Percentiles rank a stretch among this genome's conserved stretches.
phyloP scores from a whole-genome alignment of 768 basidiomycete species.

The Phlebiopsis flavidoalba region DNA sequence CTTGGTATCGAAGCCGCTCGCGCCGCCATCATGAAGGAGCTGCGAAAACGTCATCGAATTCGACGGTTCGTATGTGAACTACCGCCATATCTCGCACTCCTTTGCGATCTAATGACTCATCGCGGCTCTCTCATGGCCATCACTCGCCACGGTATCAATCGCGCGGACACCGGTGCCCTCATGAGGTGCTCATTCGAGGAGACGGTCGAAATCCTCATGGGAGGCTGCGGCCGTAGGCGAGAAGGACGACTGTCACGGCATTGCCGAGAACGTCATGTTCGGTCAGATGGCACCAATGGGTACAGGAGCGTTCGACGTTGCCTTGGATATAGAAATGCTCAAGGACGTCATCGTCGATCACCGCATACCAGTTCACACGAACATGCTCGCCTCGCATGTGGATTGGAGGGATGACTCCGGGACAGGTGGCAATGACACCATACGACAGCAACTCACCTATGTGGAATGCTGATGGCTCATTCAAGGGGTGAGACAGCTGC shows the following conservation, averaged over 20 bases:
- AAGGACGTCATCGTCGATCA: constrained; percentile 98
- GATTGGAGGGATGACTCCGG: constrained; percentile 91
- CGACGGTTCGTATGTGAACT: constrained; percentile 99
- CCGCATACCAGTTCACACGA: constrained; percentile 74
- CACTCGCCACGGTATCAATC: constrained; percentile 98
- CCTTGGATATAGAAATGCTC: constrained; percentile 95
- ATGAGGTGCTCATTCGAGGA: constrained; percentile 99
- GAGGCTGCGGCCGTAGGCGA: constrained; percentile 98
- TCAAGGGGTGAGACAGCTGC: constrained; percentile 83
- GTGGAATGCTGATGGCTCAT: constrained; percentile 63
- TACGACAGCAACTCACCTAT: constrained; percentile 90
- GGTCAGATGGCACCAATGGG: constrained; percentile 99
- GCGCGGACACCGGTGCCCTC: constrained; percentile 96
- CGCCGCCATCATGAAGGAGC: constrained; percentile 88
- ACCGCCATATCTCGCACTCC: constrained; percentile 92
- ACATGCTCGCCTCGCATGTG: constrained; percentile 68
- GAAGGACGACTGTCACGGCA: constrained; percentile 95
- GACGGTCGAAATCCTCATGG: constrained; percentile 98
- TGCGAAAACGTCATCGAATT: constrained; percentile 97
- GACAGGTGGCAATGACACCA: constrained; percentile 92
- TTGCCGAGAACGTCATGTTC: constrained; percentile 99
- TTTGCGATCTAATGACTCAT: constrained; percentile 98
- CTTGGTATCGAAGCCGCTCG: constrained; percentile 97
- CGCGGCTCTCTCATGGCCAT: constrained; percentile 95
- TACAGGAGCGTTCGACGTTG: constrained; percentile 93